These are phyloP conservation scores for Camelina sativa DNA, from an alignment of 345 rosid genomes.

Conservation along the genomic window DNA sequence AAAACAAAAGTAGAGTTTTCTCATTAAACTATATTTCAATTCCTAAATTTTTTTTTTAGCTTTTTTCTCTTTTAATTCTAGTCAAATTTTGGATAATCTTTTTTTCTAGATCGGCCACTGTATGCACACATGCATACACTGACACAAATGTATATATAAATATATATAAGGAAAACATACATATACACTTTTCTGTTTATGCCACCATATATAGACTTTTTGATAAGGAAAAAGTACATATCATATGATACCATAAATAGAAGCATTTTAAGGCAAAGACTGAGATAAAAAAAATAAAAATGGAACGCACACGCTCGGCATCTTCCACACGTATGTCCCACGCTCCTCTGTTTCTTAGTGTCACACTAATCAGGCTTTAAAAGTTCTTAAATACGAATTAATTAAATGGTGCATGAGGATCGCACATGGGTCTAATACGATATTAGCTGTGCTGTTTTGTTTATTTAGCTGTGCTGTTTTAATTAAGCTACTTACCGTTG, in stretches of 20 bases:
- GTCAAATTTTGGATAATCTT: too few species aligned
- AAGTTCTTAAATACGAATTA: neutral
- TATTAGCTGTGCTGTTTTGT: neutral
- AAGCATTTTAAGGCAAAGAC: slow-evolving; percentile 22
- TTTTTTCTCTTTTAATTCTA: too few species aligned
- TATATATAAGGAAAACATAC: slow-evolving; percentile 7
- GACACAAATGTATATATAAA: slow-evolving; percentile 23
- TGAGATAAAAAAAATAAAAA: neutral
- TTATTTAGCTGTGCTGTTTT: neutral
- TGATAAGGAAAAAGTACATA: slow-evolving; percentile 32
- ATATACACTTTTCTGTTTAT: neutral
- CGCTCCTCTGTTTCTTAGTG: neutral
- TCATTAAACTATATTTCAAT: too few species aligned
- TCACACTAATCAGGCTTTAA: slow-evolving; percentile 27
- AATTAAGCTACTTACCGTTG: slow-evolving; percentile 32
- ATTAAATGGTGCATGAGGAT: slow-evolving; percentile 22
- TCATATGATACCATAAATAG: slow-evolving; percentile 45
- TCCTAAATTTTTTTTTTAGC: too few species aligned
- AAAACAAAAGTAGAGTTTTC: too few species aligned
- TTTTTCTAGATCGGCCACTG: too few species aligned
- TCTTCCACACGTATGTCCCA: slow-evolving; percentile 27
- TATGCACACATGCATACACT: slow-evolving; percentile 38
- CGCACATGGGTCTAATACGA: slow-evolving; percentile 19
- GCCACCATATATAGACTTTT: slow-evolving; percentile 38
- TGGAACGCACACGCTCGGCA: slow-evolving; percentile 31